Base-by-base conservation (phyloP, 805 yeast genomes). In the Torulaspora franciscae region DNA sequence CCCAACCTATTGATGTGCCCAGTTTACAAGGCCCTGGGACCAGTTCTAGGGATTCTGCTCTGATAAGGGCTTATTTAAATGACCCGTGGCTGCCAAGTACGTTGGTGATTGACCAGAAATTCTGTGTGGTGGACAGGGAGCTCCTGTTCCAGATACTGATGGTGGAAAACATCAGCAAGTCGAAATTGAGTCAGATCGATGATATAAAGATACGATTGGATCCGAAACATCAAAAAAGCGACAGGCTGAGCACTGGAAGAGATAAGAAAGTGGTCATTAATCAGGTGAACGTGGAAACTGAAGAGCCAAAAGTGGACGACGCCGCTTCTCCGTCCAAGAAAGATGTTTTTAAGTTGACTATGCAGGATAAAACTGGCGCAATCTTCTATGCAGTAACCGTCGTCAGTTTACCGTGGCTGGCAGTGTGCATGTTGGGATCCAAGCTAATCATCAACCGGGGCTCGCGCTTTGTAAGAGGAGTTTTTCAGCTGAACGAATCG, bases 221-320 rank as follows among this genome's bases (percentile, higher is more conserved):
- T 54, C 78, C 80, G 1, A 79, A 76, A 49, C 72, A 69, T n/a
- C 80, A 76, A 2, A 76, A 76, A 11, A 79, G 77, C 2, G 91
- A 83, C 60, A 63, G 82, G 22, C 60, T 81, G 34, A 57, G 59
- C 39, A 50, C 51, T 13, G 51, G 58, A 6, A 62, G 59, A 22
- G 46, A 48, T 17, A 46, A 47, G 13, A 19, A 19, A 19, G 50
- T 48, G 13, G 64, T 79, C 11, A 72, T 78, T 25, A 64, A 78
- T 15, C 75, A 77, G 24, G 73, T 82, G 2, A 66, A 77, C 51
- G 49, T 56, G 24, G 44, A 46, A 19, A 33, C 37, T 1, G 43
- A 47, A 2, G 36, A 47, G 19, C 23, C 37, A 1, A 43, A 37
- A 23, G 17, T 25, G 22, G 41, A 40, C 27, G 33, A 34, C n/a